phyloP scores from a whole-genome alignment of 139 green algal species.

The Coelastrella sp. region DNA sequence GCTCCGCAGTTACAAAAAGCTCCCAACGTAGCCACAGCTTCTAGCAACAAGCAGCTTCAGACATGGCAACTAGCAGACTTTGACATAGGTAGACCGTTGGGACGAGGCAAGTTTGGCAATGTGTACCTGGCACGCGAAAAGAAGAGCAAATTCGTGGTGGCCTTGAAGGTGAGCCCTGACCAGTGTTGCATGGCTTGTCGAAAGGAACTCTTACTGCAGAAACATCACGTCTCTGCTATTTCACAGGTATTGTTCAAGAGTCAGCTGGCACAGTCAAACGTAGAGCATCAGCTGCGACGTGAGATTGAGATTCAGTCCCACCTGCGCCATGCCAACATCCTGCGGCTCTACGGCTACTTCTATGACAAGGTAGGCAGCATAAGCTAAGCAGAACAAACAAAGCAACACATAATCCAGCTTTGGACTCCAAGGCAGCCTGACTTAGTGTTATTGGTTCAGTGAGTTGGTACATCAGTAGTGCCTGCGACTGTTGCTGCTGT shows the following conservation, averaged over 20 bases:
- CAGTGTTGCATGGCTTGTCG: too few relatives aligned
- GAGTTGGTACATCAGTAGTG: too few relatives aligned
- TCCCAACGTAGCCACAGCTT: neutral
- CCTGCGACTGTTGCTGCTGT: too few relatives aligned
- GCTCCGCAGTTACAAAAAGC: slow-evolving; percentile 5
- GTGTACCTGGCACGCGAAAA: slow-evolving; percentile 98
- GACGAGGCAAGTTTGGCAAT: slow-evolving; percentile 98
- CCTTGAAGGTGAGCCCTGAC: slow-evolving; percentile 87
- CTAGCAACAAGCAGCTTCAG: slow-evolving; percentile 15
- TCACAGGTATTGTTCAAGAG: slow-evolving; percentile 95
- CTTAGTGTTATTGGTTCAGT: too few relatives aligned
- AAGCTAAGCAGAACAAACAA: too few relatives aligned
- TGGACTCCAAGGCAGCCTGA: too few relatives aligned
- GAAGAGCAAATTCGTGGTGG: slow-evolving; percentile 92
- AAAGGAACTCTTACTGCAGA: too few relatives aligned
- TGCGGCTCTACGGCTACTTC: slow-evolving; percentile 98
- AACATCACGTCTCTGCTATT: too few relatives aligned
- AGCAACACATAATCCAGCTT: too few relatives aligned
- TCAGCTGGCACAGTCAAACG: slow-evolving; percentile 93
- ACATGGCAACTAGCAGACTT: slow-evolving; percentile 95
- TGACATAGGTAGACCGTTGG: slow-evolving; percentile 96
- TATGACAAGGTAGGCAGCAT: slow-evolving; percentile 82
- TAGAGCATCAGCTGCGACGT: slow-evolving; percentile 97
- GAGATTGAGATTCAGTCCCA: slow-evolving; percentile 99
- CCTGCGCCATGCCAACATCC: slow-evolving; percentile 97